These are phyloP conservation scores for Brettanomyces custersianus DNA, from an alignment of 805 yeast species.

Conservation along the genomic window DNA sequence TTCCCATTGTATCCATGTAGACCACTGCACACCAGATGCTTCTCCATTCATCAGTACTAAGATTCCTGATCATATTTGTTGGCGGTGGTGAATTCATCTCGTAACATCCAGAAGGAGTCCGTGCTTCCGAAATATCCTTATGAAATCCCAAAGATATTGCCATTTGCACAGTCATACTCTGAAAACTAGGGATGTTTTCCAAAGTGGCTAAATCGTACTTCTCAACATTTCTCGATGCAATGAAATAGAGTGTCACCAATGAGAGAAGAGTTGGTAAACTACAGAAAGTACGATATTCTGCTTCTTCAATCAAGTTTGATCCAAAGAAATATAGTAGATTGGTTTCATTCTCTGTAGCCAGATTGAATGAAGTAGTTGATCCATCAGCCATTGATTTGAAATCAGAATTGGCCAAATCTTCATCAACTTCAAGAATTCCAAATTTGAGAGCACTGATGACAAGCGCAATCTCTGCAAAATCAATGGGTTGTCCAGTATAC, in stretches of 20 bases:
- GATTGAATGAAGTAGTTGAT: background rate
- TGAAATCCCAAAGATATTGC: conserved; percentile 16
- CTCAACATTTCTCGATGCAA: conserved; percentile 10
- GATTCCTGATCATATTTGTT: conserved; percentile 5
- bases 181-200: conserved; percentile 10
- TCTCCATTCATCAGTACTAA: conserved; percentile 13
- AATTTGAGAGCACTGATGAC: conserved; percentile 13
- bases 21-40: conserved; percentile 11
- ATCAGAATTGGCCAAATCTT: conserved; percentile 4
- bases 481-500: conserved; percentile 9
- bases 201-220: conserved; percentile 13
- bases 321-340: conserved; percentile 14
- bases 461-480: conserved; percentile 15
- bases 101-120: background rate
- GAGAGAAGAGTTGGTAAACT: conserved; percentile 14
- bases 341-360: conserved; percentile 8
- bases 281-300: conserved; percentile 7
- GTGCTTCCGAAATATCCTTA: conserved; percentile 3
- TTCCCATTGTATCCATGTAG: conserved; percentile 15
- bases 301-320: conserved; percentile 11
- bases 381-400: background rate
- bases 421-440: conserved; percentile 4
- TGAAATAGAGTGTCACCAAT: conserved; percentile 12
- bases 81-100: conserved; percentile 1
- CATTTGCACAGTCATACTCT: conserved; percentile 14